Base-by-base conservation (phyloP, 2,329 filamentous ascomycete species). In the Fusarium irregulare region DNA sequence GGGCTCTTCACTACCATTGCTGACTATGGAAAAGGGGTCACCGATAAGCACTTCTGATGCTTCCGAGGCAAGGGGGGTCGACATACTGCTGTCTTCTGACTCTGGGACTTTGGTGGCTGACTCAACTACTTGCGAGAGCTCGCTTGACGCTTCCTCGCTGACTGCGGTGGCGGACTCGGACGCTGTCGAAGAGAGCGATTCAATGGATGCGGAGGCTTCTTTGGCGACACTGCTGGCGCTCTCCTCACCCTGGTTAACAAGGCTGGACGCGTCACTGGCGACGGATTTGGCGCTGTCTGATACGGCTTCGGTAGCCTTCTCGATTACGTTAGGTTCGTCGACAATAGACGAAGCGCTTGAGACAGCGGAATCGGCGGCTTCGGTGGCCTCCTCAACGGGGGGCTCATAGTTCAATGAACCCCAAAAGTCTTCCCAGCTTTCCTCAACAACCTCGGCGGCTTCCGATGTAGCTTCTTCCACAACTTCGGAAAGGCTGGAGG, bases 1-100 rank as follows among this genome's bases (percentile, higher is more conserved):
- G 34, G 78, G 77, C 41, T 75, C 73, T 18, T 78, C 75, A 44
- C 73, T 75, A 32, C 64, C 66, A 44, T 77, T 77, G 64, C 60
- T 68, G 41, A 75, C 71, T 66, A 75, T 63, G 27, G 73, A 60
- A 49, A 70, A 67, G 46, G 67, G 66, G 34, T 71, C 66, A 48
- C 65, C 67, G 45, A 76, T 53, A n/a, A 77, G 62, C 47, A 60
- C 72, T 53, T 77, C 73, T 32, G 74, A 68, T 41, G 73, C 73
- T 55, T 73, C 66, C 27, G 75, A 76, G 34, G 67, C 75, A 64
- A 76, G 60, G 44, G 71, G 62, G 23, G 55, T 67, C 50, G 71
- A 73, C 45, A 50, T 70, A 48, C 69, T 71, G 55, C 64, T 65
- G 41, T 74, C 66, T 60, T 76, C 69, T 27, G 56, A 55, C 37